A percentile compares a stretch with the other conserved stretches of the same genome.
Evolutionary conservation across 495 filamentous ascomycete genomes (phyloP).

Genomic region (Talaromyces borbonicus): DNA sequence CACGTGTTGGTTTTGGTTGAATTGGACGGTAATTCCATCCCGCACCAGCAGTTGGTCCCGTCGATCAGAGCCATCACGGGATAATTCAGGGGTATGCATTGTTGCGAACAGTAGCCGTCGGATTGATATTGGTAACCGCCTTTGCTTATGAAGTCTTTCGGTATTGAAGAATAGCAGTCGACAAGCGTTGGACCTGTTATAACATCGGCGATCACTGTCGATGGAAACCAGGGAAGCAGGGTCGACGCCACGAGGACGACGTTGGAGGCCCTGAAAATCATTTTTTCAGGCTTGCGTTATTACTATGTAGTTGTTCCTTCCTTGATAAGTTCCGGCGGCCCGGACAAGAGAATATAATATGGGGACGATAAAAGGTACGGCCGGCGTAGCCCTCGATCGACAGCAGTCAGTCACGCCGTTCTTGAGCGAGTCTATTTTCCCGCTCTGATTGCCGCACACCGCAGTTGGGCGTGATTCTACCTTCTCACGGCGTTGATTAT

Average conservation of each 20-base stretch:
- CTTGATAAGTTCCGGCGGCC: background rate
- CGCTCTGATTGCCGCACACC: background rate
- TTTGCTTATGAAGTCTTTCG: conserved; percentile 19
- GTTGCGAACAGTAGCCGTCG: conserved; percentile 35
- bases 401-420: background rate
- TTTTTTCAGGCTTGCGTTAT: no score
- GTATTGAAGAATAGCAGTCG: conserved; percentile 17
- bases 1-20: conserved; percentile 32
- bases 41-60: conserved; percentile 39
- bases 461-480: no score
- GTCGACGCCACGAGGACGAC: conserved; percentile 20
- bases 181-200: conserved; percentile 12
- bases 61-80: conserved; percentile 33
- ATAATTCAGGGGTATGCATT: conserved; percentile 22
- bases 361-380: conserved; percentile 25
- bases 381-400: conserved; percentile 33
- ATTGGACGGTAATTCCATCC: conserved; percentile 29
- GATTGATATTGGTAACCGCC: conserved; percentile 38
- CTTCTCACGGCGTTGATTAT: no score
- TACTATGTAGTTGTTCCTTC: background rate
- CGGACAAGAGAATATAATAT: background rate
- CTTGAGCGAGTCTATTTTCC: background rate
- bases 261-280: conserved; percentile 21
- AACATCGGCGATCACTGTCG: conserved; percentile 18
- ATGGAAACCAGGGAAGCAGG: conserved; percentile 19